Base-by-base conservation (phyloP, 2,329 filamentous ascomycete genomes). In the Fusarium siculi region DNA sequence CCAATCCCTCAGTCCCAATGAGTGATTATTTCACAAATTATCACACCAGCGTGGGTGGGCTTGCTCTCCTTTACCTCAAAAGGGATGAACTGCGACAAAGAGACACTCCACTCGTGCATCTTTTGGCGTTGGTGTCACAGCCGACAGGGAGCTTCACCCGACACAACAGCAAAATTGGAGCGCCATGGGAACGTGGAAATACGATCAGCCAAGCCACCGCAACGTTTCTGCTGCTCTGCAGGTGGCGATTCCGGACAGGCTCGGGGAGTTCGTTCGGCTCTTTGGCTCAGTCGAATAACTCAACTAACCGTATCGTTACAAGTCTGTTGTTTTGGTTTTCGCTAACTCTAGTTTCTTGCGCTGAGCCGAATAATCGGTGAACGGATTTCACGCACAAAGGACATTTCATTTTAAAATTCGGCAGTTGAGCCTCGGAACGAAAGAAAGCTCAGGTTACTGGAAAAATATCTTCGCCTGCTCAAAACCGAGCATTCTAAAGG, bases 181-280 rank as follows among this genome's bases (percentile, higher is more conserved):
- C 23, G 42, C 71, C 57, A 37, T 47, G 34, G 34, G 70, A 67
- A 71, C 68, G 66, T 58, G 57, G 56, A 57, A 62, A 66, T 47
- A 59, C 66, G 42, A 42, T 46, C 32, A 46, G 56, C 50, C 53
- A 42, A 44, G 32, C 57, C 43, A 50, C 37, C 28, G 32, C 25
- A 70, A 53, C 55, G 47, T 25, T 49, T 54, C 58, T 57, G 30
- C 23, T 50, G 53, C n/a, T 58, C 66, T 46, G 23, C 21, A 53
- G 40, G 58, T 63, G 58, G 55, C 63, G 60, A 64, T 61, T 25
- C 49, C 44, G 66, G 69, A 46, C 69, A 62, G 43, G 39, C 15
- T 74, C 71, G 71, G 71, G 71, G 71, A 74, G 71, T 74, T 72
- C 43, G 62, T 64, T 62, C 42, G 44, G n/a, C 21, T 54, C 43